Evolutionary conservation across 805 yeast genomes (phyloP).

Genomic region (Lachancea kluyveri): DNA sequence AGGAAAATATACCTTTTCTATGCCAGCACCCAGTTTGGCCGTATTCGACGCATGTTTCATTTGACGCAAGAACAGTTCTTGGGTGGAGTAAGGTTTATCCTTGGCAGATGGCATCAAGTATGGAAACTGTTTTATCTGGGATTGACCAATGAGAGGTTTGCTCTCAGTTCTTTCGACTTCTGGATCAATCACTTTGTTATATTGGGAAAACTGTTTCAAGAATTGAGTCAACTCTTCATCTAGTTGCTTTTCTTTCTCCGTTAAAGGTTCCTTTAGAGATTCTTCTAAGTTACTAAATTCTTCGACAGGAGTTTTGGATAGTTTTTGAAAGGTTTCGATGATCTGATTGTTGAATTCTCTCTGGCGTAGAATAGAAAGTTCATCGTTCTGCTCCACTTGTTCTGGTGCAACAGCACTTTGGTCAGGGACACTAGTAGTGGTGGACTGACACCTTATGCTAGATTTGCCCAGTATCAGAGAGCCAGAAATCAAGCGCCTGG

Average conservation of each 20-base stretch:
- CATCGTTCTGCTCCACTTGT: conserved; percentile 16
- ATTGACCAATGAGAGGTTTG: conserved; percentile 1
- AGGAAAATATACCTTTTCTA: conserved; percentile 62
- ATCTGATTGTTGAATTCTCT: conserved; percentile 24
- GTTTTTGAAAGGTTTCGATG: conserved; percentile 12
- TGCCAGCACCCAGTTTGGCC: conserved; percentile 57
- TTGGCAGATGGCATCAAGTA: conserved; percentile 54
- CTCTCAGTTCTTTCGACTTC: conserved; percentile 8
- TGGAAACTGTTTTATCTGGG: conserved; percentile 37
- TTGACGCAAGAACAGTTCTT: conserved; percentile 74
- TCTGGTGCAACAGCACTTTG: too few species aligned
- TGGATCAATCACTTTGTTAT: conserved; percentile 15
- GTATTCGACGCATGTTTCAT: conserved; percentile 50
- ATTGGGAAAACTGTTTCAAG: conserved; percentile 22
- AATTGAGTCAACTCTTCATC: conserved; percentile 27
- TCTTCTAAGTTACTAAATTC: conserved; percentile 12
- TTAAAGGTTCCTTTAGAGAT: conserved; percentile 12
- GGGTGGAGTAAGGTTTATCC: conserved; percentile 62
- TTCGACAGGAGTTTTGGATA: conserved; percentile 15
- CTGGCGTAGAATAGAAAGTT: conserved; percentile 20
- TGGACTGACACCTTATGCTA: too few species aligned
- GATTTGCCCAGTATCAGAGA: too few species aligned
- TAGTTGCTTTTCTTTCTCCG: conserved; percentile 25
- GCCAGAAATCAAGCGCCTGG: too few species aligned
- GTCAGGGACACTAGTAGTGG: too few species aligned